Evolutionary conservation across 1,139 yeast species (phyloP), one percentile per base, ranked within the genome.

Genomic region (Yamadazyma pseudoaaseri): DNA sequence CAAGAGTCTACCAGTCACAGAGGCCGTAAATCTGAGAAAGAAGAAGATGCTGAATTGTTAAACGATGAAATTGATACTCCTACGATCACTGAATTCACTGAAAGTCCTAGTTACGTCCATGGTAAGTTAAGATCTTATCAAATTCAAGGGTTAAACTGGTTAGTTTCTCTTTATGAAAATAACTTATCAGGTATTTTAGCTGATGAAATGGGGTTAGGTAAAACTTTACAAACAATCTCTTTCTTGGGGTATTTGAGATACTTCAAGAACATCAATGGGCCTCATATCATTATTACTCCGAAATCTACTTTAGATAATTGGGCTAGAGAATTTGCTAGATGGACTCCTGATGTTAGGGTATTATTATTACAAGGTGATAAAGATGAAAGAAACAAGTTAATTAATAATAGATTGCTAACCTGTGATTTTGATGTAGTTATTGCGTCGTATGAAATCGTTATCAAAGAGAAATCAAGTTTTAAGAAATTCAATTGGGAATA

Each of bases 201-300:
- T 7, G 98, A 92, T 61, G 98, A 92, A 60, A 92, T 92, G 98
- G 98, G 98, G 2, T 72, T 92, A 38, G 98, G 98, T 40, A 92
- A 92, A 56, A 92, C 98, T 1, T 69, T 92, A 40, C 98, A 92
- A 58, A 87, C 97, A 0, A 87, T 92, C 40, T 79, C 97, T 5
- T 84, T 84, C 47, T 61, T 84, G 35, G 92, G 92, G 1, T 83
- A 80, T 49, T 61, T 84, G 32, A 67, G 92, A 42, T 81, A 77
- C 50, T 60, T 76, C 34, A 76, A 71, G 46, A 62, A 72, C 10
- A 68, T 80, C 23, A 73, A 70, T 38, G 94, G 94, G 0, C 94
- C 92, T 1, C 86, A 80, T 54, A 64, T 84, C 43, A 79, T 84
- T 17, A 73, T 84, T 41, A 86, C 82, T 2, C 94, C 94, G 3